These are phyloP conservation scores for Pyrenophora seminiperda DNA, from an alignment of 2,329 filamentous ascomycete species.

Conservation along the genomic window DNA sequence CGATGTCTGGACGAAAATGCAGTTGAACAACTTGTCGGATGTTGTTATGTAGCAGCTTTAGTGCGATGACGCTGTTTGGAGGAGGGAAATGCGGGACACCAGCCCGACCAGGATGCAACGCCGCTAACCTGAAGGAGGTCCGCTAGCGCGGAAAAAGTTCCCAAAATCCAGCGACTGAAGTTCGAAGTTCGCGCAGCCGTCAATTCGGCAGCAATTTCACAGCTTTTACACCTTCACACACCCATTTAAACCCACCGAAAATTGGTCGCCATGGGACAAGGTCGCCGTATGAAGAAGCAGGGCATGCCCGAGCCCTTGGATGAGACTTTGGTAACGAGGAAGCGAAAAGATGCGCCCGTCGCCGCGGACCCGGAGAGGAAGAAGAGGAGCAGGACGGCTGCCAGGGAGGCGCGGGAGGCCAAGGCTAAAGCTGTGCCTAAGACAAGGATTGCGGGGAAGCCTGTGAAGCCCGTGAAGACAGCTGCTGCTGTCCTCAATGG, in stretches of 20 bases:
- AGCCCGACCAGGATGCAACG: conserved; percentile 2
- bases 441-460: conserved; percentile 15
- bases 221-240: conserved; percentile 5
- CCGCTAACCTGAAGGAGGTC: conserved; percentile 16
- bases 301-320: conserved; percentile 82
- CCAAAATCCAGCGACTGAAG: conserved; percentile 28
- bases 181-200: conserved; percentile 24
- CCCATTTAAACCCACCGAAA: not conserved
- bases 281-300: conserved; percentile 95
- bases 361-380: conserved; percentile 58
- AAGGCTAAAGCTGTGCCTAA: conserved; percentile 24
- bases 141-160: conserved; percentile 20
- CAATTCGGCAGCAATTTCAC: conserved; percentile 9
- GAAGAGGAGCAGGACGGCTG: conserved; percentile 60
- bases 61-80: conserved; percentile 39
- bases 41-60: conserved; percentile 6
- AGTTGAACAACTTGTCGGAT: too few relatives aligned
- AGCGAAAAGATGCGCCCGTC: conserved; percentile 78
- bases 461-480: conserved; percentile 36
- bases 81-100: conserved; percentile 25
- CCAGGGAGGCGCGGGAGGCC: conserved; percentile 40
- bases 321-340: conserved; percentile 74
- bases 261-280: conserved; percentile 71
- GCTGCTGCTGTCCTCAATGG: conserved; percentile 49
- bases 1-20: too few relatives aligned